Conservation (phyloP, 805 yeast species). For the Starmera dryadoides region DNA sequence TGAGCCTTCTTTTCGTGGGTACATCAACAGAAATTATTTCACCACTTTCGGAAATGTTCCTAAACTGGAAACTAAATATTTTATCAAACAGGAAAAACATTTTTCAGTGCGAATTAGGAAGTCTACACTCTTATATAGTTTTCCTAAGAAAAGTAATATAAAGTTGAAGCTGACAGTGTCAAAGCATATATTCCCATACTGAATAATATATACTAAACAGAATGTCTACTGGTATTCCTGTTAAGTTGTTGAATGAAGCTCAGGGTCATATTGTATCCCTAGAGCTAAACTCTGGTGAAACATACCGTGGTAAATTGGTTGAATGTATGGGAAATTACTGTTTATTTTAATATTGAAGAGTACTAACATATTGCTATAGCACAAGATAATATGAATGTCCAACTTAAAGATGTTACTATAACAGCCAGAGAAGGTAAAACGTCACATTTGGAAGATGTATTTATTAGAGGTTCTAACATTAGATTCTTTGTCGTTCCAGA, state of each 20-base stretch:
- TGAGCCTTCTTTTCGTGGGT: not conserved
- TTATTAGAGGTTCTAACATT: constrained; percentile 86
- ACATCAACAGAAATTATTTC: not conserved
- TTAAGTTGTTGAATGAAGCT: constrained; percentile 80
- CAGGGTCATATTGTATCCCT: constrained; percentile 81
- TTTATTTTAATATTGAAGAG: not conserved
- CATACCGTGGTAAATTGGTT: constrained; percentile 78
- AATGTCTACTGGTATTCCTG: constrained; percentile 61
- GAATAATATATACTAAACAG: not conserved
- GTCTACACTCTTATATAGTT: not conserved
- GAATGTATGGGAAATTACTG: constrained; percentile 39
- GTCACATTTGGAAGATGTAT: constrained; percentile 74
- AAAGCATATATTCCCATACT: too few species aligned
- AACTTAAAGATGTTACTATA: constrained; percentile 70
- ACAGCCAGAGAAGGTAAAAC: constrained; percentile 74
- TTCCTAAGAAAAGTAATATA: not conserved
- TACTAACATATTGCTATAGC: constrained; percentile 12
- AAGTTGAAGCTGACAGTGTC: not conserved
- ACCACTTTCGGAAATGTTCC: not conserved
- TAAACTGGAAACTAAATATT: constrained; percentile 6
- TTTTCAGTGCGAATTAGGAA: not conserved
- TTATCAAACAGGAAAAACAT: not conserved
- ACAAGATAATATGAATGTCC: constrained; percentile 94
- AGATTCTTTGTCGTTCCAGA: constrained; percentile 85
- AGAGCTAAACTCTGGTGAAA: constrained; percentile 79